Percentiles rank a stretch among this genome's conserved stretches.
These are phyloP conservation scores for Cytospora piceicola DNA, from an alignment of 2,329 filamentous ascomycete species.

Conservation along the genomic window DNA sequence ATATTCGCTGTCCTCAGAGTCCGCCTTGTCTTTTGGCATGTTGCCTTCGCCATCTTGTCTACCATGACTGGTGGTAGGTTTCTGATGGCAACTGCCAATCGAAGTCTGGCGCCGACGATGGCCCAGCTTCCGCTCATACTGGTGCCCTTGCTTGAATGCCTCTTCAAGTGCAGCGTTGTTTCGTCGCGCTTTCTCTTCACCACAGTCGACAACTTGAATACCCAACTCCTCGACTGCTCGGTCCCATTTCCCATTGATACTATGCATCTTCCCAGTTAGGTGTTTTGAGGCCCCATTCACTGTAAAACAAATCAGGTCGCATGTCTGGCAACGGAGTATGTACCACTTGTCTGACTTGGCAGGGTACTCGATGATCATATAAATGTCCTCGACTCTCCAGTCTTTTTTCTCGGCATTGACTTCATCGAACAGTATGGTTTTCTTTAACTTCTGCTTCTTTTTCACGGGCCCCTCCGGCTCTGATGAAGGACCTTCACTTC, in stretches of 20 bases:
- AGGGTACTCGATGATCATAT: neutral
- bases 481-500: neutral
- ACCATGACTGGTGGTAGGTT: neutral
- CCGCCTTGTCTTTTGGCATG: neutral
- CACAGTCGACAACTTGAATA: neutral
- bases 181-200: neutral
- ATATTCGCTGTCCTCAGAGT: neutral
- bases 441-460: conserved; percentile 4
- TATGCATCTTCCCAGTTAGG: neutral
- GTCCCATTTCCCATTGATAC: neutral
- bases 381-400: neutral
- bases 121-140: neutral
- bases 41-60: neutral
- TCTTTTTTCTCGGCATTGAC: neutral
- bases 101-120: neutral
- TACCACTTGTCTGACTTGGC: neutral
- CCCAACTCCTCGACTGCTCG: neutral
- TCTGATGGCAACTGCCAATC: neutral
- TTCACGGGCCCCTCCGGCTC: neutral
- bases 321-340: neutral
- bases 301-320: too few species aligned
- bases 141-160: neutral
- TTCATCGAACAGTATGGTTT: neutral
- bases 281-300: neutral
- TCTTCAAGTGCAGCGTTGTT: neutral